phyloP scores from a whole-genome alignment of 306 rosid genomes.

The Medicago ruthenica region DNA sequence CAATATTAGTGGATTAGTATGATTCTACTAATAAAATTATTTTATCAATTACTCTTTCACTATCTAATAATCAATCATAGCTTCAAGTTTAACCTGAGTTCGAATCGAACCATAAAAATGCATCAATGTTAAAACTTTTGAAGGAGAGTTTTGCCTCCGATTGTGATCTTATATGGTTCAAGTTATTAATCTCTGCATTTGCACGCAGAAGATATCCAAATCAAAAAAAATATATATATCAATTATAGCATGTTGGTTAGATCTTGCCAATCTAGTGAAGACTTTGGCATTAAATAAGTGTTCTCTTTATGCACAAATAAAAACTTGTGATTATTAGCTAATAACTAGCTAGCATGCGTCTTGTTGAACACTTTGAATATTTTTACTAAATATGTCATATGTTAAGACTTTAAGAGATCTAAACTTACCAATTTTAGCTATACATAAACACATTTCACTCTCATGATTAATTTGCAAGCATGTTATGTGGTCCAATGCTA shows the following conservation, averaged over 20 bases:
- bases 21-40: slow-evolving; percentile 10
- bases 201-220: not conserved
- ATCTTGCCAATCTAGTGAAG: slow-evolving; percentile 30
- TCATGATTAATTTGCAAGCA: slow-evolving; percentile 41
- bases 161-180: not conserved
- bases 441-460: not conserved
- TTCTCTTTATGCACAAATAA: slow-evolving; percentile 39
- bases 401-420: slow-evolving; percentile 34
- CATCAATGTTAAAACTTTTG: not conserved
- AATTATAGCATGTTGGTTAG: slow-evolving; percentile 40
- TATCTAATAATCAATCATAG: not conserved
- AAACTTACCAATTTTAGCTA: slow-evolving; percentile 28
- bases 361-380: slow-evolving; percentile 14
- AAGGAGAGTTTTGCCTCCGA: not conserved
- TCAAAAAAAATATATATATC: not conserved
- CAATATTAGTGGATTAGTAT: slow-evolving; percentile 17
- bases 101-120: not conserved
- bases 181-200: no score
- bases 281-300: slow-evolving; percentile 35
- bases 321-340: slow-evolving; percentile 26
- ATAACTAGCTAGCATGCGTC: slow-evolving; percentile 5
- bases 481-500: slow-evolving; percentile 51
- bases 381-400: not conserved
- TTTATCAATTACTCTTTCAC: slow-evolving; percentile 23
- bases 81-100: not conserved